Conservation (phyloP, 75 land plant genomes). For the Gnetum montanum region DNA sequence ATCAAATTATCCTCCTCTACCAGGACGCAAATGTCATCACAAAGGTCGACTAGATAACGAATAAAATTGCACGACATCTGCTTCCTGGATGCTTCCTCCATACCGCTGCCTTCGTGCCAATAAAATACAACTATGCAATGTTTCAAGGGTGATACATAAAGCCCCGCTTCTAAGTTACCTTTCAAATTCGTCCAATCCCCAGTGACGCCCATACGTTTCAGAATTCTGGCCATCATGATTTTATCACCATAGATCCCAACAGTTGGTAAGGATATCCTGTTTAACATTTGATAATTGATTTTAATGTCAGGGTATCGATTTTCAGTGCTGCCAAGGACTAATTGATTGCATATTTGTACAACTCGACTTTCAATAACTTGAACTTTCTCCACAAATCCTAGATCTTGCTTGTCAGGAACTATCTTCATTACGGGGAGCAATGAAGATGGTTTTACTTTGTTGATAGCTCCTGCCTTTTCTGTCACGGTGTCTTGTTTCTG, state of each 20-base stretch:
- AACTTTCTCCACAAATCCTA: slow-evolving; percentile 22
- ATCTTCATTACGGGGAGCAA: slow-evolving; percentile 7
- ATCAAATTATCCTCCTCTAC: slow-evolving; percentile 8
- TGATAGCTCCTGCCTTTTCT: no score
- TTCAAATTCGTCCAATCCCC: not conserved
- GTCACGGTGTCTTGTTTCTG: no score
- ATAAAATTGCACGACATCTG: slow-evolving; percentile 32
- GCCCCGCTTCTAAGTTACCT: slow-evolving; percentile 9
- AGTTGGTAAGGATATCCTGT: not conserved
- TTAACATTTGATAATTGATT: slow-evolving; percentile 10
- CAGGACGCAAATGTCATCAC: slow-evolving; percentile 15
- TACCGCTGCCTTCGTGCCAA: slow-evolving; percentile 9
- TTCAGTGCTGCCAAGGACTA: not conserved
- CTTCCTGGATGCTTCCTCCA: slow-evolving; percentile 18
- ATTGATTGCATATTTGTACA: not conserved
- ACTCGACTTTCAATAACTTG: slow-evolving; percentile 4
- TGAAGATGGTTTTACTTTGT: no score
- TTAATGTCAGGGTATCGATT: not conserved
- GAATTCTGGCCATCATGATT: slow-evolving; percentile 4
- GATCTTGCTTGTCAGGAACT: slow-evolving; percentile 19
- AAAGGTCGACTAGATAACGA: slow-evolving; percentile 21
- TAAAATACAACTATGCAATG: slow-evolving; percentile 9
- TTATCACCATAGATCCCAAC: slow-evolving; percentile 20
- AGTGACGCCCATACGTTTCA: not conserved
- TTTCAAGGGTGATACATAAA: slow-evolving; percentile 7